Evolutionary conservation across 169 alveolate species (phyloP), one percentile per base, ranked within the genome.

Genomic region (Cryptosporidium parvum): DNA sequence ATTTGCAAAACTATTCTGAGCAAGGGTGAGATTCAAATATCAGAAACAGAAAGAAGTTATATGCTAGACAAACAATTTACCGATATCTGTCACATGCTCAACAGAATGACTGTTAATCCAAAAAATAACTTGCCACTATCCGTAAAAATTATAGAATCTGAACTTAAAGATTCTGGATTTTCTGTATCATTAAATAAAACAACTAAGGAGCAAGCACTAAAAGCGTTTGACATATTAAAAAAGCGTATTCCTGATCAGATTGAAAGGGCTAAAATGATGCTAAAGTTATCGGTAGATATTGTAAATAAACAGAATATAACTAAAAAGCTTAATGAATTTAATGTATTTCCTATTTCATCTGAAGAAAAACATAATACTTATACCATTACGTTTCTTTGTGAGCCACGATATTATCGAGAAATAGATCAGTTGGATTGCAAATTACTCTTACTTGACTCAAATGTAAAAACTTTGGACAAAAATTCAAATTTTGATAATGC

Each of bases 1-100:
- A 96, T 97, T 42, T 92, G 97, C 87, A 95, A 93, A 86, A 93
- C 93, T 62, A 98, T 98, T 35, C 94, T 98, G 62, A 98, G 96
- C 58, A 98, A 97, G 80, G 99, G 98, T 5, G 97, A 95, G 42
- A 75, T 95, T 53, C 98, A 96, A 70, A 94, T 96, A 23, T 94
- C 97, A 56, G 96, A 96, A 69, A 93, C 94, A 70, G 98, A 96
- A 91, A 92, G 98, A n/a, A 70, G 92, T 26, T 92, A 93, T 68
- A 85, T 92, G 86, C 93, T 94, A 84, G 97, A 95, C 35, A 89
- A 93, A 21, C 71, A 85, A 62, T 94, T 93, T 85, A 94, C 93
- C 59, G 98, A 96, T 58, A 91, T 95, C 93, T 93, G 86, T 84
- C 95, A 31, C 91, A 93, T 37, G 86, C 94, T 42, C 86, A 94